These are phyloP conservation scores for Botrytis paeoniae DNA, from an alignment of 2,329 filamentous ascomycete genomes.

Conservation along the genomic window DNA sequence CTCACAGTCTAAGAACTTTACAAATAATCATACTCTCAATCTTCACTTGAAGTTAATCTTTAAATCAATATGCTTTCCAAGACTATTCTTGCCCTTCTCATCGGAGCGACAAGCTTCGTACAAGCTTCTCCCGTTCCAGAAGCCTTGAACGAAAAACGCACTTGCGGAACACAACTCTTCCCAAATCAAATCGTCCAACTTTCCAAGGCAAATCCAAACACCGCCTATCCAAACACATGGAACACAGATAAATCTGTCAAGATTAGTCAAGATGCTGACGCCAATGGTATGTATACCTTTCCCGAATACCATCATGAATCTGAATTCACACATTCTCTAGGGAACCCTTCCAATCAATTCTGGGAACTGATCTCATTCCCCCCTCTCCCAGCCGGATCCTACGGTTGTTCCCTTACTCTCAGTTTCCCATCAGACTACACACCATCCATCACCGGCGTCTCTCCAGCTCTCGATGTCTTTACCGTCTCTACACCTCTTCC, in stretches of 20 bases:
- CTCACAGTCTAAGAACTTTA: not conserved
- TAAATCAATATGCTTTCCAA: conserved; percentile 7
- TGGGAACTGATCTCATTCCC: conserved; percentile 13
- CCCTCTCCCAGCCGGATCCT: not conserved
- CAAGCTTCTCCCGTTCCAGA: conserved; percentile 12
- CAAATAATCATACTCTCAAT: not conserved
- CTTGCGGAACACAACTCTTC: conserved; percentile 1
- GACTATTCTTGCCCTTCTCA: not conserved
- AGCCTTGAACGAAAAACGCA: conserved; percentile 5
- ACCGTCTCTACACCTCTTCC: conserved; percentile 12
- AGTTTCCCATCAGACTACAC: not conserved
- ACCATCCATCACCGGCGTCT: not conserved
- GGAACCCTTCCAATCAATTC: not conserved
- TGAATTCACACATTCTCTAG: not conserved
- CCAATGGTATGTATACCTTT: not conserved
- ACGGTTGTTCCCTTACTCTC: conserved; percentile 12
- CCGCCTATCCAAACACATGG: not conserved
- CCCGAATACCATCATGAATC: not conserved
- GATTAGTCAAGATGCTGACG: conserved; percentile 11
- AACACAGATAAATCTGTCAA: not conserved
- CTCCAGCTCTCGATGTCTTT: conserved; percentile 20
- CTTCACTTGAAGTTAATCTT: not conserved
- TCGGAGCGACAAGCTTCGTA: not conserved
- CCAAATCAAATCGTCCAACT: conserved; percentile 17
- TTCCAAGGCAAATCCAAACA: conserved; percentile 12